These are phyloP conservation scores for Russula sp. DNA, from an alignment of 768 basidiomycete genomes.

Conservation along the genomic window DNA sequence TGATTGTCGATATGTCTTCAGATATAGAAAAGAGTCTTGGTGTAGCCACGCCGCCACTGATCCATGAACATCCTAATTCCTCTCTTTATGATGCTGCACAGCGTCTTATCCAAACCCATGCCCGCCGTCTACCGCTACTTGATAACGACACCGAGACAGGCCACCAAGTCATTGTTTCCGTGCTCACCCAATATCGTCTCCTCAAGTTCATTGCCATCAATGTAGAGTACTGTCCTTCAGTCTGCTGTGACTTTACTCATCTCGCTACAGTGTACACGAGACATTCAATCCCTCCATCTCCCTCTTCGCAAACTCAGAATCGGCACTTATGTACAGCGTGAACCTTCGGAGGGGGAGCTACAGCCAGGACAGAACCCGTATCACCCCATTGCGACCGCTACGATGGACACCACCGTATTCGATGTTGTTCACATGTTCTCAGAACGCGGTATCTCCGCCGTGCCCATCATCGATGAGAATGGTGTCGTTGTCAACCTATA, in stretches of 20 bases:
- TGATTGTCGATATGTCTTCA: slow-evolving; percentile 31
- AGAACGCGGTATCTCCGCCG: slow-evolving; percentile 89
- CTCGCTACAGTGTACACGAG: slow-evolving; percentile 66
- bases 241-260: slow-evolving; percentile 3
- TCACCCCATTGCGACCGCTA: slow-evolving; percentile 89
- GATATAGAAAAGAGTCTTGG: slow-evolving; percentile 92
- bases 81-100: slow-evolving; percentile 88
- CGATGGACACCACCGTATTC: slow-evolving; percentile 85
- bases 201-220: slow-evolving; percentile 99
- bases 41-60: slow-evolving; percentile 86
- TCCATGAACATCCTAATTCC: slow-evolving; percentile 81
- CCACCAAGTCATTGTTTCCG: slow-evolving; percentile 92
- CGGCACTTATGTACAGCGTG: slow-evolving; percentile 74
- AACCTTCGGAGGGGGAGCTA: slow-evolving; percentile 42
- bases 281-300: slow-evolving; percentile 74
- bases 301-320: slow-evolving; percentile 84
- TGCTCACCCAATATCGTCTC: slow-evolving; percentile 94
- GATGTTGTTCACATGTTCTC: slow-evolving; percentile 99
- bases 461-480: slow-evolving; percentile 90
- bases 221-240: slow-evolving; percentile 41
- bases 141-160: slow-evolving; percentile 91
- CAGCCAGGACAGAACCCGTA: slow-evolving; percentile 63
- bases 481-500: slow-evolving; percentile 95
- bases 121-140: slow-evolving; percentile 87
- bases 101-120: slow-evolving; percentile 90